phyloP scores from a whole-genome alignment of 352 stramenopile genomes.

The Phytophthora cactorum region DNA sequence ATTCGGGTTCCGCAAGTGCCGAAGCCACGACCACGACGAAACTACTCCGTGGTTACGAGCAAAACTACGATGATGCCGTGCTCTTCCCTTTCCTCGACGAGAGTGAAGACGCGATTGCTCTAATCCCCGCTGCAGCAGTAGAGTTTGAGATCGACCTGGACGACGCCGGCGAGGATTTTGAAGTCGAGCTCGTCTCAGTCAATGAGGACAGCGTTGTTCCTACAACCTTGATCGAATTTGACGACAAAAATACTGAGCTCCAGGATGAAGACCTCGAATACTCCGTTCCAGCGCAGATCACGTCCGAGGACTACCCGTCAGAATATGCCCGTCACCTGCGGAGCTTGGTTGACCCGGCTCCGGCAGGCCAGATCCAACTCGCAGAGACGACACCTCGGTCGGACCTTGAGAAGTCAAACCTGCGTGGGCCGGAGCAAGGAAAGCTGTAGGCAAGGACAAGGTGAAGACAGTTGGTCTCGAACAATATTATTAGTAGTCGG shows the following conservation, averaged over 20 bases:
- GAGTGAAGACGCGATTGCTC: neutral
- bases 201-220: neutral
- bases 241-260: neutral
- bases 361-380: conserved; percentile 3
- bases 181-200: neutral
- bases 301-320: neutral
- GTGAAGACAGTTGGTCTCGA: neutral
- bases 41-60: conserved; percentile 5
- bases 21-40: neutral
- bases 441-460: neutral
- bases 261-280: neutral
- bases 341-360: neutral
- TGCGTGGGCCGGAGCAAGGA: conserved; percentile 1
- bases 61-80: conserved; percentile 11
- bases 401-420: neutral
- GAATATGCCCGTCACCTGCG: conserved; percentile 7
- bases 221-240: neutral
- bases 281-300: neutral
- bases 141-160: neutral
- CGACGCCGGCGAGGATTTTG: neutral
- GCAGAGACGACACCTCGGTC: neutral
- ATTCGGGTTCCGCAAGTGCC: neutral
- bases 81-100: neutral
- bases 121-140: neutral
- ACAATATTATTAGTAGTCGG: neutral